Evolutionary conservation across 1,139 yeast species (phyloP).

Genomic region (Hyphopichia buzzinii): DNA sequence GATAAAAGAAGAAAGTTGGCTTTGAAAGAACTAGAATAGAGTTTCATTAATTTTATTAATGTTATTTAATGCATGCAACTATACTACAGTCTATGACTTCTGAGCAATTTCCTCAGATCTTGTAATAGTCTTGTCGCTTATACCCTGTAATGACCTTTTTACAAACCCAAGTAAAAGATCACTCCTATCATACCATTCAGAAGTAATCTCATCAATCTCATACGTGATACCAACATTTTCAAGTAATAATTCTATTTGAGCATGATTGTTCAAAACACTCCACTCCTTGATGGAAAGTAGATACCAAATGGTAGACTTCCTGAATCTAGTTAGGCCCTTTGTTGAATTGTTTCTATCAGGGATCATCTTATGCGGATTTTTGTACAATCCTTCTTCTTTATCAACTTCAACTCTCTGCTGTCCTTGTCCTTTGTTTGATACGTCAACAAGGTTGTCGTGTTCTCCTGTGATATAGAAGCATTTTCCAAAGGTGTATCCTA

Average conservation of each 20-base stretch:
- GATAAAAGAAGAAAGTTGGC: slow-evolving; percentile 45
- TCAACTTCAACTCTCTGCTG: slow-evolving; percentile 10
- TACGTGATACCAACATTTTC: slow-evolving; percentile 24
- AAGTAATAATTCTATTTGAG: slow-evolving; percentile 24
- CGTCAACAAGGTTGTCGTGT: slow-evolving; percentile 10
- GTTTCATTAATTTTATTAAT: background rate
- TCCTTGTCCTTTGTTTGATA: slow-evolving; percentile 3
- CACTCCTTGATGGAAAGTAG: slow-evolving; percentile 76
- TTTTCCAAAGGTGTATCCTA: slow-evolving; percentile 39
- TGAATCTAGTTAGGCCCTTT: slow-evolving; percentile 54
- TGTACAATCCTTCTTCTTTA: slow-evolving; percentile 30
- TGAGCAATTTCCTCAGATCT: background rate
- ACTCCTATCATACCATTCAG: slow-evolving; percentile 36
- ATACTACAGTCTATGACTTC: background rate
- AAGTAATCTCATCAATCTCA: slow-evolving; percentile 17
- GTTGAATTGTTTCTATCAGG: slow-evolving; percentile 35
- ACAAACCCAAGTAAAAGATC: slow-evolving; percentile 32
- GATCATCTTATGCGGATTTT: slow-evolving; percentile 38
- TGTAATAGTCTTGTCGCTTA: background rate
- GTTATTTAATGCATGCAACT: background rate
- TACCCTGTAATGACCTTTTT: slow-evolving; percentile 16
- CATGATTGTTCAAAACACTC: slow-evolving; percentile 32
- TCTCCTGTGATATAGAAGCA: slow-evolving; percentile 21
- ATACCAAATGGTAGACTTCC: slow-evolving; percentile 81
- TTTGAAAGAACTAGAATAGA: slow-evolving; percentile 37